phyloP scores from a whole-genome alignment of 140 eudicot species.

The Senecio squalidus region DNA sequence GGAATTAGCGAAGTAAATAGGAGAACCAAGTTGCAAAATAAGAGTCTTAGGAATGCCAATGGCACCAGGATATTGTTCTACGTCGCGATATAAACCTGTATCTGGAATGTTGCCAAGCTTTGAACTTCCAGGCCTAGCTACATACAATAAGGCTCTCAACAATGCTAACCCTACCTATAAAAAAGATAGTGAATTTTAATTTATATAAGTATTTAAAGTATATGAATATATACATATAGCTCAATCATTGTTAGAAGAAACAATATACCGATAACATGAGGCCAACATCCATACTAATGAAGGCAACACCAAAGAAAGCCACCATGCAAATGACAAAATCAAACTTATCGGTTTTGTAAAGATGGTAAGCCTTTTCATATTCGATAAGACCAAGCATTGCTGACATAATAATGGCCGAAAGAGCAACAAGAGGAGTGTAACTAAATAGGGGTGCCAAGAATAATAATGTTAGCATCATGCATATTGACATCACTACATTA shows the following conservation, averaged over 20 bases:
- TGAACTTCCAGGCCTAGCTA: slow-evolving; percentile 75
- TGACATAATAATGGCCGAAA: slow-evolving; percentile 87
- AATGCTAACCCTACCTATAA: slow-evolving; percentile 66
- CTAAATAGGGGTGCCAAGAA: slow-evolving; percentile 83
- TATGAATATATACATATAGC: neutral
- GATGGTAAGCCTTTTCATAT: slow-evolving; percentile 57
- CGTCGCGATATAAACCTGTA: slow-evolving; percentile 58
- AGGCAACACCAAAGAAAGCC: slow-evolving; percentile 81
- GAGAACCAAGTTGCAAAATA: slow-evolving; percentile 79
- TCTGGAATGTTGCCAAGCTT: slow-evolving; percentile 71
- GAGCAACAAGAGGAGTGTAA: slow-evolving; percentile 92
- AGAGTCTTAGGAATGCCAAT: slow-evolving; percentile 43
- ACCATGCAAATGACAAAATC: slow-evolving; percentile 82
- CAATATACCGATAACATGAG: slow-evolving; percentile 69
- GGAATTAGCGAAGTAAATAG: slow-evolving; percentile 67
- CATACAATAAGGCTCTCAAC: slow-evolving; percentile 58
- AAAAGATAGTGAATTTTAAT: neutral
- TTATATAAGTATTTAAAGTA: neutral
- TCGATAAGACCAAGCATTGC: slow-evolving; percentile 93
- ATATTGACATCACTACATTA: slow-evolving; percentile 67
- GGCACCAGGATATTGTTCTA: slow-evolving; percentile 76
- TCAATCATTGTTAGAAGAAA: neutral
- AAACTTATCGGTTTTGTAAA: slow-evolving; percentile 82
- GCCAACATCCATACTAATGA: slow-evolving; percentile 85
- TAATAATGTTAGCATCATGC: slow-evolving; percentile 71